Evolutionary conservation across 352 stramenopile species (phyloP).

Genomic region (Aphanomyces astaci): DNA sequence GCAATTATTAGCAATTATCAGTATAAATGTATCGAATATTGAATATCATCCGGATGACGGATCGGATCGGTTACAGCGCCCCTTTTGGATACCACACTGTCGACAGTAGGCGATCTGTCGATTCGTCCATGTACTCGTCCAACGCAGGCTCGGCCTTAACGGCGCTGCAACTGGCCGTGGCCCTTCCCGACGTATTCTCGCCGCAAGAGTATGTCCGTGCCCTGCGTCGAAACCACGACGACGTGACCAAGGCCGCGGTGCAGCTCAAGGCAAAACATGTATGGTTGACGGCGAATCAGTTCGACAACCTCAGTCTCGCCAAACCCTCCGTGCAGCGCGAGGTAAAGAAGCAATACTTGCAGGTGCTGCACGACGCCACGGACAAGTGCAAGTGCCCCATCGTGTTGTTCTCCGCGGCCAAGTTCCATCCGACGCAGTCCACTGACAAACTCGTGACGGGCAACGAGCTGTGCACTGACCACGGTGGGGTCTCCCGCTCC

Average conservation of each 20-base stretch:
- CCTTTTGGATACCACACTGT: not conserved
- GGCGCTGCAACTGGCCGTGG: conserved; percentile 57
- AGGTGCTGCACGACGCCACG: conserved; percentile 49
- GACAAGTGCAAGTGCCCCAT: conserved; percentile 46
- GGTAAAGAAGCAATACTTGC: conserved; percentile 66
- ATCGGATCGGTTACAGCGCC: not conserved
- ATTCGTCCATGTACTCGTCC: not conserved
- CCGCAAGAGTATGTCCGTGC: conserved; percentile 45
- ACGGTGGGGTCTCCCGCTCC: not conserved
- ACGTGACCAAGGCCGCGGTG: conserved; percentile 62
- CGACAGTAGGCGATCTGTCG: no score
- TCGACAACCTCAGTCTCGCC: conserved; percentile 55
- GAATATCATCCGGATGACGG: no score
- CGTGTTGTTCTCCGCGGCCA: conserved; percentile 48
- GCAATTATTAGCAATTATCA: no score
- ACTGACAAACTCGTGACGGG: conserved; percentile 36
- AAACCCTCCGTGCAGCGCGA: conserved; percentile 51
- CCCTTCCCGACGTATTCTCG: conserved; percentile 52
- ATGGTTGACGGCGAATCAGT: conserved; percentile 38
- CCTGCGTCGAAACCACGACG: conserved; percentile 47
- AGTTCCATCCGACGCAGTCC: conserved; percentile 57
- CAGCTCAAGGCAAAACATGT: conserved; percentile 62
- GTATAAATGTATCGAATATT: no score
- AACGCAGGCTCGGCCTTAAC: conserved; percentile 32
- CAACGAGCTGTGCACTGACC: conserved; percentile 2